phyloP scores from a whole-genome alignment of 345 rosid species.

The Citrus hindsii region DNA sequence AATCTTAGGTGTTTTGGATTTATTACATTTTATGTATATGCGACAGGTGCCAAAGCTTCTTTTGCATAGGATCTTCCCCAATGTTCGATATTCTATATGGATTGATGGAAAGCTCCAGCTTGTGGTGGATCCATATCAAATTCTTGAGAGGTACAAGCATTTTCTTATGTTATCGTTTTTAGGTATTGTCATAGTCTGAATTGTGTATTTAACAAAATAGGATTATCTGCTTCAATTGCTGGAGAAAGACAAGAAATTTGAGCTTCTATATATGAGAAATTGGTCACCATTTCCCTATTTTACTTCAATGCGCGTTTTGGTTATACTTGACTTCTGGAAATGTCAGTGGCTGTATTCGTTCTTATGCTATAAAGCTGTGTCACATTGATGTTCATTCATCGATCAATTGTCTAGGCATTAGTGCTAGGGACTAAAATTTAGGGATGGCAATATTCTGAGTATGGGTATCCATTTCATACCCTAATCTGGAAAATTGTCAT shows the following conservation, averaged over 20 bases:
- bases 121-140: slow-evolving; percentile 83
- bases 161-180: slow-evolving; percentile 1
- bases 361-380: not conserved
- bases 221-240: not conserved
- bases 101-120: slow-evolving; percentile 90
- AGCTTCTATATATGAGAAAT: not conserved
- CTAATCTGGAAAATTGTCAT: too few species aligned
- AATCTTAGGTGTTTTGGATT: slow-evolving; percentile 6
- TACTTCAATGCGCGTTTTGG: not conserved
- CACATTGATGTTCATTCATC: not conserved
- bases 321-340: not conserved
- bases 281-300: not conserved
- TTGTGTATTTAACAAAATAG: not conserved
- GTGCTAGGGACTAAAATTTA: not conserved
- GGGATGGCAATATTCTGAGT: too few species aligned
- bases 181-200: not conserved
- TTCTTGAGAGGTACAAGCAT: slow-evolving; percentile 66
- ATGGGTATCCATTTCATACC: too few species aligned
- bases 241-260: not conserved
- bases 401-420: not conserved
- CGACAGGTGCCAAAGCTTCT: slow-evolving; percentile 88
- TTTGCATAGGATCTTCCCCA: slow-evolving; percentile 76
- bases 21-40: slow-evolving; percentile 14
- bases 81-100: slow-evolving; percentile 78
- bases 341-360: not conserved